These are phyloP conservation scores for Termitomyces sp. DNA, from an alignment of 768 basidiomycete species.

Conservation along the genomic window DNA sequence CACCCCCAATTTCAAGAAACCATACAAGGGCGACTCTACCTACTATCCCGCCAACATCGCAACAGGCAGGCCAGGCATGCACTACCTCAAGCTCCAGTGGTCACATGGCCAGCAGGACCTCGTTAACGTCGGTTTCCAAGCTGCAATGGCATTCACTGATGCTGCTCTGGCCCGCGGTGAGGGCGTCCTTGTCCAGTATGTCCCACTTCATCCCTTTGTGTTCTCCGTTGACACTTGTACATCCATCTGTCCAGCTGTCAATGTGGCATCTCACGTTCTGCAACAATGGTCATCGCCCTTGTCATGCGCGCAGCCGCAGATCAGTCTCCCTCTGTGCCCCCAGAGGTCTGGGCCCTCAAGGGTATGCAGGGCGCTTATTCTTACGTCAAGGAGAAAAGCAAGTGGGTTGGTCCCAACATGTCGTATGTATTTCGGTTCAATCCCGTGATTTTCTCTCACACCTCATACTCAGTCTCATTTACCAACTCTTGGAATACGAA, in stretches of 20 bases:
- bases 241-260: constrained; percentile 64
- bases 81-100: constrained; percentile 90
- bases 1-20: constrained; percentile 58
- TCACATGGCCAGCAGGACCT: constrained; percentile 93
- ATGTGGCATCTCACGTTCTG: constrained; percentile 89
- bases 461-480: constrained; percentile 65
- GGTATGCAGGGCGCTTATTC: constrained; percentile 91
- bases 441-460: constrained; percentile 14
- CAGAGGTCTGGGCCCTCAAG: constrained; percentile 73
- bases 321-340: constrained; percentile 59
- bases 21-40: constrained; percentile 38
- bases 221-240: too few species aligned
- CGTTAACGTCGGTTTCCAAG: constrained; percentile 72
- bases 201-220: constrained; percentile 23
- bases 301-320: constrained; percentile 90
- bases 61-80: constrained; percentile 72
- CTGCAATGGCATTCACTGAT: constrained; percentile 81
- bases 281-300: constrained; percentile 85
- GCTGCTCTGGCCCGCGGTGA: constrained; percentile 71
- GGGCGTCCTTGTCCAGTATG: constrained; percentile 83
- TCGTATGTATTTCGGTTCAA: constrained; percentile 56
- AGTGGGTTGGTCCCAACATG: constrained; percentile 90
- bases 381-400: constrained; percentile 87
- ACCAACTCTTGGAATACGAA: constrained; percentile 91
- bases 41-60: constrained; percentile 66